Conservation (phyloP, 2,329 filamentous ascomycete genomes). For the Ascochyta lentis region DNA sequence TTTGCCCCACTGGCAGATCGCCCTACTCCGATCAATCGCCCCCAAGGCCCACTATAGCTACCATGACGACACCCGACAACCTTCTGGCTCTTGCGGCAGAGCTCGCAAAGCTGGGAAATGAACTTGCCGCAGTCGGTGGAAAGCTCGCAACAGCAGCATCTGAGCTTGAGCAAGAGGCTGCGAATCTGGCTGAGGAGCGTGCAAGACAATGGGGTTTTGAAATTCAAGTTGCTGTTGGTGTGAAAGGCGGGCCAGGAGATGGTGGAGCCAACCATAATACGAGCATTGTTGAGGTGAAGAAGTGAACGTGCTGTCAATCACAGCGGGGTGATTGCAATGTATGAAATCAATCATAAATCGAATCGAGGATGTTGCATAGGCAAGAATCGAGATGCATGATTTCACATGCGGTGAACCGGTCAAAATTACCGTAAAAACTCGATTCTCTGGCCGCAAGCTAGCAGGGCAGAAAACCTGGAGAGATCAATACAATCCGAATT, state of each 20-base stretch:
- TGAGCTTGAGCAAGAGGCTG: conserved; percentile 31
- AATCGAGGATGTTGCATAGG: too few relatives aligned
- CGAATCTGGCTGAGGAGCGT: conserved; percentile 30
- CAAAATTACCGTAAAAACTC: too few relatives aligned
- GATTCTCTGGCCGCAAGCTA: too few relatives aligned
- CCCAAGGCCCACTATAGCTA: not conserved
- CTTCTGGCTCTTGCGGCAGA: conserved; percentile 32
- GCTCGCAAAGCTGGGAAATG: conserved; percentile 21
- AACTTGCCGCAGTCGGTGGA: conserved; percentile 22
- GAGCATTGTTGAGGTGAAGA: conserved; percentile 20
- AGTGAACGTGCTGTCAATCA: not conserved
- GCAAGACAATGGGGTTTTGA: conserved; percentile 33
- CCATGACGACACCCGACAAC: conserved; percentile 29
- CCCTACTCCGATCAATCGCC: too few relatives aligned
- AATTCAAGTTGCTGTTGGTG: conserved; percentile 28
- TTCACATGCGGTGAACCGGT: too few relatives aligned
- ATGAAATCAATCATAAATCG: not conserved
- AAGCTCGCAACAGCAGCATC: conserved; percentile 26
- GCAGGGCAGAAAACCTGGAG: too few relatives aligned
- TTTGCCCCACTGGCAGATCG: too few relatives aligned
- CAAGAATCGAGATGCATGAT: too few relatives aligned
- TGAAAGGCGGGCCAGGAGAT: conserved; percentile 8
- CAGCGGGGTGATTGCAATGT: not conserved
- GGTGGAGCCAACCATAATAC: conserved; percentile 10
- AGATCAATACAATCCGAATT: too few relatives aligned